These are phyloP conservation scores for Sporothrix protearum DNA, from an alignment of 2,329 filamentous ascomycete species.

Conservation along the genomic window DNA sequence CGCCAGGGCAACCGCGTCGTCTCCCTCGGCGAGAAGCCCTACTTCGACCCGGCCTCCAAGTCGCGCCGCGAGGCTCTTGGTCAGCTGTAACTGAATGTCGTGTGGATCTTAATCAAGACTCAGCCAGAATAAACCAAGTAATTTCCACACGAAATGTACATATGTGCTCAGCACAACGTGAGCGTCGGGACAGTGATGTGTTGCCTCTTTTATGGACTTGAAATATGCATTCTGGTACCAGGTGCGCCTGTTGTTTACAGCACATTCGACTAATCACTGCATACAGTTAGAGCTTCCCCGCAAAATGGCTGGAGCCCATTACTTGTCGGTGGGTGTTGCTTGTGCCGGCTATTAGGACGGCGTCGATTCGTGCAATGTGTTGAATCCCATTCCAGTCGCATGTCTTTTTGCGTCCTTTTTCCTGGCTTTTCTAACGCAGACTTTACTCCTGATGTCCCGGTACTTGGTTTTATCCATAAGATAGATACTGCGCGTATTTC, in stretches of 20 bases:
- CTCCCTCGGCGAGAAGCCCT: conserved; percentile 35
- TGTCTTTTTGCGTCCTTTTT: neutral
- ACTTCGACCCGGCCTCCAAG: conserved; percentile 32
- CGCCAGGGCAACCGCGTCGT: conserved; percentile 36
- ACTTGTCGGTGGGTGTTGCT: neutral
- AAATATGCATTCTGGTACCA: neutral
- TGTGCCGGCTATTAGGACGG: neutral
- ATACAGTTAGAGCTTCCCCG: conserved; percentile 18
- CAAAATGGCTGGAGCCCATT: conserved; percentile 4
- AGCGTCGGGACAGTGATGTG: neutral
- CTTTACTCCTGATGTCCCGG: neutral
- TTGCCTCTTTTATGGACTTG: neutral
- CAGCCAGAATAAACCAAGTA: neutral
- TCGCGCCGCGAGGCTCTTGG: conserved; percentile 33
- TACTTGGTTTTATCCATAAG: neutral
- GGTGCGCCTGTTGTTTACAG: conserved; percentile 11
- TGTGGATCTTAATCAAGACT: neutral
- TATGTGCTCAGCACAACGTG: neutral
- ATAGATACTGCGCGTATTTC: neutral
- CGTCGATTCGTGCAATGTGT: neutral
- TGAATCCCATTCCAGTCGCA: neutral
- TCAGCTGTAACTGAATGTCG: neutral
- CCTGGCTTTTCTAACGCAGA: neutral
- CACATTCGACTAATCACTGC: neutral
- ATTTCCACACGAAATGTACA: neutral